phyloP scores from a whole-genome alignment of 2,329 filamentous ascomycete genomes.

The Aspergillus sp. region DNA sequence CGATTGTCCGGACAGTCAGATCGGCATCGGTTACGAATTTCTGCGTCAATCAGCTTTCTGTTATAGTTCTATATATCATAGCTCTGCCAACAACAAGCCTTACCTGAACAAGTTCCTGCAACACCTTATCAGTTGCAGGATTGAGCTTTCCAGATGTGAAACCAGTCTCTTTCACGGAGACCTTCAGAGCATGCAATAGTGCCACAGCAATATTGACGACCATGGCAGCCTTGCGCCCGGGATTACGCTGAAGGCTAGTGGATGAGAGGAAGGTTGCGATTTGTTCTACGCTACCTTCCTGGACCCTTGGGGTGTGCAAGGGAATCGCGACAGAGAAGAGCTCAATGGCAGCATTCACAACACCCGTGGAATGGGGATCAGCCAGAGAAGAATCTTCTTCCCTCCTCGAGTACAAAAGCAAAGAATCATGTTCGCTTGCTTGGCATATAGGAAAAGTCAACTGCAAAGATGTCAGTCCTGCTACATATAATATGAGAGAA shows the following conservation, averaged over 20 bases:
- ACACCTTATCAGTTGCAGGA: slow-evolving; percentile 71
- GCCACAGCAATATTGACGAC: slow-evolving; percentile 86
- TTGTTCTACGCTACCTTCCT: slow-evolving; percentile 94
- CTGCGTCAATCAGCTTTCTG: slow-evolving; percentile 31
- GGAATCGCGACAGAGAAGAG: slow-evolving; percentile 91
- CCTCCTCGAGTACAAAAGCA: slow-evolving; percentile 68
- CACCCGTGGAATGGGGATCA: slow-evolving; percentile 85
- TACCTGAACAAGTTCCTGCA: slow-evolving; percentile 74
- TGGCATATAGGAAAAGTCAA: slow-evolving; percentile 69
- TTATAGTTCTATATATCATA: not conserved
- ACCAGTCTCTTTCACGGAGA: slow-evolving; percentile 77
- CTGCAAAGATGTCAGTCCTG: slow-evolving; percentile 31
- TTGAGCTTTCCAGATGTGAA: slow-evolving; percentile 73
- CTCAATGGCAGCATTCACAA: slow-evolving; percentile 91
- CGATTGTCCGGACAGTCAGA: slow-evolving; percentile 80
- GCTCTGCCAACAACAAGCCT: slow-evolving; percentile 40
- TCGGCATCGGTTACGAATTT: slow-evolving; percentile 81
- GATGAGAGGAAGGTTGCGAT: slow-evolving; percentile 86
- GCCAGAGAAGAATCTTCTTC: slow-evolving; percentile 56
- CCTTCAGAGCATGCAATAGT: slow-evolving; percentile 76
- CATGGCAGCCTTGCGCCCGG: slow-evolving; percentile 85
- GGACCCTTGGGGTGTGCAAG: slow-evolving; percentile 83
- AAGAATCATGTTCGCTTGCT: slow-evolving; percentile 86
- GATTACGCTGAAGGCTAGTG: slow-evolving; percentile 76
- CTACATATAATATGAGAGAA: not conserved